Base-by-base conservation (phyloP, 2,329 filamentous ascomycete species). In the Sporothrix pallida region DNA sequence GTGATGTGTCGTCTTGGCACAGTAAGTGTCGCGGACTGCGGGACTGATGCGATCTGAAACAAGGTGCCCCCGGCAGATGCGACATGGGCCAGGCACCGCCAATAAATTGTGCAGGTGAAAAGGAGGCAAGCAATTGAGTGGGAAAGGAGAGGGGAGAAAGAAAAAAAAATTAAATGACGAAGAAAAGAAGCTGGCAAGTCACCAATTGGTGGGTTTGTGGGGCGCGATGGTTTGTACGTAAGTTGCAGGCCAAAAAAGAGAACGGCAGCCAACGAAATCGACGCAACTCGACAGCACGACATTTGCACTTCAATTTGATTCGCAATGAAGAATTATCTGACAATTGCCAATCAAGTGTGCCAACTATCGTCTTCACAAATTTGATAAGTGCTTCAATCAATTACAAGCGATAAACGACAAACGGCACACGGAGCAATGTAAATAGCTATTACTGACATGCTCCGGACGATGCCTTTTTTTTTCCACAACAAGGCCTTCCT, bases 1-100 rank as follows among this genome's bases (percentile, higher is more conserved):
- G n/a, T 15, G 63, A 26, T 50, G 44, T 50, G 63, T 52, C 71
- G 58, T 72, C 71, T 72, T 72, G 71, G 71, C 71, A 72, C 71
- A 65, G 58, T 26, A 65, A 72, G 48, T 72, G 71, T 72, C 60
- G 31, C 71, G 60, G 54, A 8, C 42, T 69, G 44, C 37, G 17
- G 56, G 58, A 62, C 26, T 65, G 56, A n/a, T 56, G 70, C 44
- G 42, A 23, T 23, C 70, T 72, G 70, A 72, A 72, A 72, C 70
- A 23, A 44, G 63, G 48, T 12, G n/a, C 37, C 70, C 60, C 60
- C 46, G n/a, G 37, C 69, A 71, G 42, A 60, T 60, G 69, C 20
- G 20, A 50, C 69, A 62, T n/a, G 69, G 69, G 10, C 13, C 20
- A 52, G 44, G 63, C 44, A 68, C 20, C 60, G 37, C 60, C 60